Percentiles rank a stretch among this genome's conserved stretches.
Conservation (phyloP, 805 yeast genomes). For the Yarrowia keelungensis region DNA sequence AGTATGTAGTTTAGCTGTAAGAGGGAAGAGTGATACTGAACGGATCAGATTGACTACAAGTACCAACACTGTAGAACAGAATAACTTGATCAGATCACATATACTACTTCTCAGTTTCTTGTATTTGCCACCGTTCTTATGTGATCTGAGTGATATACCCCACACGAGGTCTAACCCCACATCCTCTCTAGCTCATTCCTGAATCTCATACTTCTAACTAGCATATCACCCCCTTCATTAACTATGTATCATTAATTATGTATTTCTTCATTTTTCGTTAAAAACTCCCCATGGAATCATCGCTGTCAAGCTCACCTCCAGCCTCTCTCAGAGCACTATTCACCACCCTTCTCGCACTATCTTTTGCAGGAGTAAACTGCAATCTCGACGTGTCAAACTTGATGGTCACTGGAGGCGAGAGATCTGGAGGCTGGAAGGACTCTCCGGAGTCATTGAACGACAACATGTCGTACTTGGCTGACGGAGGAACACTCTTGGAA, state of each 20-base stretch:
- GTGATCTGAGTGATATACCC: too few species aligned
- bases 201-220: too few species aligned
- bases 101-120: too few species aligned
- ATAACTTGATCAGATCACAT: too few species aligned
- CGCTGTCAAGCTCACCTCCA: conserved; percentile 22
- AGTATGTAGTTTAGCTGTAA: not conserved
- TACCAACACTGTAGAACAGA: too few species aligned
- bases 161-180: too few species aligned
- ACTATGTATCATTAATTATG: not conserved
- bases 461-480: conserved; percentile 20
- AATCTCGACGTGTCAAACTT: conserved; percentile 31
- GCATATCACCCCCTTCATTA: too few species aligned
- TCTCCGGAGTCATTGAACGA: conserved; percentile 24
- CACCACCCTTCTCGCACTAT: conserved; percentile 34
- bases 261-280: not conserved
- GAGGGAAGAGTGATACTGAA: too few species aligned
- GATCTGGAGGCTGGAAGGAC: conserved; percentile 28
- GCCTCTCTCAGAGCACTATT: conserved; percentile 15
- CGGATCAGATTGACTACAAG: too few species aligned
- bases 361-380: conserved; percentile 27
- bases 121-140: too few species aligned
- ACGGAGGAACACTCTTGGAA: not conserved
- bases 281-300: conserved; percentile 24
- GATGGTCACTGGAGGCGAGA: conserved; percentile 32
- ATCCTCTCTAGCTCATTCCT: too few species aligned